Base-by-base conservation (phyloP, 768 basidiomycete genomes). In the Boletus barrowsii region DNA sequence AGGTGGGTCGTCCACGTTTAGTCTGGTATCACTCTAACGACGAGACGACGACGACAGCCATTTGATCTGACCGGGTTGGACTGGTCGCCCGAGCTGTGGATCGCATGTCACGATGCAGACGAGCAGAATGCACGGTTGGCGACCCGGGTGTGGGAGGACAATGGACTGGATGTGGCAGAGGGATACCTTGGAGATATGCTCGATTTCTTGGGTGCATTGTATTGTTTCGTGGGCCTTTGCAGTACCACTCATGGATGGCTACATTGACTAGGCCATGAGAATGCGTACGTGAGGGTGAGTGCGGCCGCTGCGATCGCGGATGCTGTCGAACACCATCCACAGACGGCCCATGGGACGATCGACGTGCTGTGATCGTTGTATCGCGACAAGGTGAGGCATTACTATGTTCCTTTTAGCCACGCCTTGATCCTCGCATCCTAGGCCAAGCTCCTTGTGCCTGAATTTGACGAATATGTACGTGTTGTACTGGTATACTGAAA, bases 41-140 rank as follows among this genome's bases (percentile, higher is more conserved):
- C n/a, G 14, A 13, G 35, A 11, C 37, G n/a, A 17, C 37, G 10
- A 9, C 3, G 40, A 2, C 55, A 98, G 92, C 88, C 94, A 0
- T 88, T 98, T 59, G 97, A 98, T 71, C 70, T 98, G 44, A 98
- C 95, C 0, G 96, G 98, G 45, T 68, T 93, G 36, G 94, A 97
- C 56, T 99, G 94, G 88, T 90, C 88, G 3, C 83, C 89, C 0
- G 86, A 90, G 66, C 70, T 99, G 1, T 91, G 92, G 85, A 79
- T 98, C 37, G 89, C 89, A 5, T 86, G 82, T 49, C 93, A 98
- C 60, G 97, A 98, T 55, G 85, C 83, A 49, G 87, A 89, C 57
- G 92, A 93, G 62, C 92, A 95, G 64, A 98, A 95, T 61, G 84
- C 84, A 0, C 78, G 87, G 47, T 74, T 98, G 39, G 94, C 95